Conservation (phyloP, 148 eudicot genomes). For the Silene latifolia region DNA sequence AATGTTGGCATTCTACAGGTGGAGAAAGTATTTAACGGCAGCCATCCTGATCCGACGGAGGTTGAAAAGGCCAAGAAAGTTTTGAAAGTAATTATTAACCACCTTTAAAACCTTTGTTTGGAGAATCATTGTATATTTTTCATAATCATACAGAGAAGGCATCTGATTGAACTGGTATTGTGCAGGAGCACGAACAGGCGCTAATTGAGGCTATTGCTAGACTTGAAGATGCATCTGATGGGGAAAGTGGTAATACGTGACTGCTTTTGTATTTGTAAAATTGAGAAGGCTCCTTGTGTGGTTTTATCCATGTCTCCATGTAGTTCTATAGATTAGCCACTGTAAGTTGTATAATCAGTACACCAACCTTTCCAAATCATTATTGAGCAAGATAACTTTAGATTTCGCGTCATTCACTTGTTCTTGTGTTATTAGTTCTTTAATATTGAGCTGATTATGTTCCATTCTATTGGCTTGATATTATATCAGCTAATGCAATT, state of each 20-base stretch:
- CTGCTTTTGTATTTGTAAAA: constrained; percentile 30
- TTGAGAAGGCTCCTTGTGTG: constrained; percentile 6
- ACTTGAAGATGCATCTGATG: constrained; percentile 75
- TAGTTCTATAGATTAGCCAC: constrained; percentile 11
- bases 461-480: background rate
- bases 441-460: background rate
- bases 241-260: constrained; percentile 73
- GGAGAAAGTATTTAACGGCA: constrained; percentile 57
- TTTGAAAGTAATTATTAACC: constrained; percentile 43
- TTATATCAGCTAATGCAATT: background rate
- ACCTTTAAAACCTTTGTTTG: constrained; percentile 6
- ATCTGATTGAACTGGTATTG: constrained; percentile 10
- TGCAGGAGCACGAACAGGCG: constrained; percentile 83
- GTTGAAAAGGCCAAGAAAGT: constrained; percentile 82
- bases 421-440: background rate
- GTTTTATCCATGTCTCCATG: background rate
- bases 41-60: constrained; percentile 52
- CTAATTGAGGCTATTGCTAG: constrained; percentile 72
- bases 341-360: constrained; percentile 21
- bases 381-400: background rate
- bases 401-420: background rate
- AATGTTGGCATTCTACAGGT: constrained; percentile 38
- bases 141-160: background rate
- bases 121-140: background rate
- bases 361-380: constrained; percentile 9